Percentiles rank a stretch among this genome's conserved stretches.
Evolutionary conservation across 2,329 filamentous ascomycete genomes (phyloP).

Genomic region (Fusarium gaditjirri): DNA sequence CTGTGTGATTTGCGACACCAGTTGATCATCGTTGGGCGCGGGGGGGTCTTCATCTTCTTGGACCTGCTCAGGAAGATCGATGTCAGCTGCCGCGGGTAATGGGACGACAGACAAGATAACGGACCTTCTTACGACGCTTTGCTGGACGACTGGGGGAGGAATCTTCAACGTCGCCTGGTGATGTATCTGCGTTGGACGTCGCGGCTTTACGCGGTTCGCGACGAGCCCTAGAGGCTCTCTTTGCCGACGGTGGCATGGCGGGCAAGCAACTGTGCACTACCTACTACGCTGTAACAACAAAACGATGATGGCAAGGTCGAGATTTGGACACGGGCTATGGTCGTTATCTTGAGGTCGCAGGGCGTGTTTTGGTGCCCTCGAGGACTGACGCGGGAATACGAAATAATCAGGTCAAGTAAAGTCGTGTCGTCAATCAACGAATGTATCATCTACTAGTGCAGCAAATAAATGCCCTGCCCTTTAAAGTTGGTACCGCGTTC

Average conservation of each 20-base stretch:
- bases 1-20: slow-evolving; percentile 67
- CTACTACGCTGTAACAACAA: background rate
- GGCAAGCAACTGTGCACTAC: background rate
- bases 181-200: slow-evolving; percentile 47
- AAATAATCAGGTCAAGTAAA: slow-evolving; percentile 24
- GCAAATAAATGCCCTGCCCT: slow-evolving; percentile 43
- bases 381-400: slow-evolving; percentile 20
- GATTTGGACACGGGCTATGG: background rate
- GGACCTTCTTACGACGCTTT: slow-evolving; percentile 72
- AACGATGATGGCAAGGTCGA: background rate
- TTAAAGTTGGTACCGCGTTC: slow-evolving; percentile 48
- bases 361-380: slow-evolving; percentile 14
- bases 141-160: slow-evolving; percentile 70
- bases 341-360: slow-evolving; percentile 2
- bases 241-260: slow-evolving; percentile 53
- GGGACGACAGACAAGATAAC: slow-evolving; percentile 4
- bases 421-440: slow-evolving; percentile 41
- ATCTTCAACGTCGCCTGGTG: slow-evolving; percentile 56
- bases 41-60: slow-evolving; percentile 52
- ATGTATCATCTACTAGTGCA: slow-evolving; percentile 33
- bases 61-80: slow-evolving; percentile 44
- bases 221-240: slow-evolving; percentile 51
- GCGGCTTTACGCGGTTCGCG: slow-evolving; percentile 54
- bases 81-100: slow-evolving; percentile 25
- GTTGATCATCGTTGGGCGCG: slow-evolving; percentile 63